Evolutionary conservation across 257 asterid genomes (phyloP).

Genomic region (Solanum pimpinellifolium): DNA sequence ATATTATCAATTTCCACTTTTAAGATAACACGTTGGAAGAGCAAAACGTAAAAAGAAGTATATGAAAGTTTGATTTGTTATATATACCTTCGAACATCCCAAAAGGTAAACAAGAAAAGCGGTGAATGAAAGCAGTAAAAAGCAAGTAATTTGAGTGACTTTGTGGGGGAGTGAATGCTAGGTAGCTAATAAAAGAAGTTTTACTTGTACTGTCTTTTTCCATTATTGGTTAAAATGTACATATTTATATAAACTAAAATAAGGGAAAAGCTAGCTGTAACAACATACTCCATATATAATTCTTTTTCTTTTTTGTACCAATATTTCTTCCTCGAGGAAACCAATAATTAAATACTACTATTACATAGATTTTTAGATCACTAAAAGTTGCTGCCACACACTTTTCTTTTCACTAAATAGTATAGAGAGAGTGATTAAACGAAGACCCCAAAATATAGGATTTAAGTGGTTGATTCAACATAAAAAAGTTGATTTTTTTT

Average conservation of each 20-base stretch:
- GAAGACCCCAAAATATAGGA: not conserved
- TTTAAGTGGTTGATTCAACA: not conserved
- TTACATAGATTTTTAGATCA: not conserved
- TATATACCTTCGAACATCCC: not conserved
- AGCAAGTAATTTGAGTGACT: not conserved
- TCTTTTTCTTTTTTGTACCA: not conserved
- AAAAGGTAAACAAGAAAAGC: not conserved
- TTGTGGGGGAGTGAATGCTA: slow-evolving; percentile 5
- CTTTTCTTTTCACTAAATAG: not conserved
- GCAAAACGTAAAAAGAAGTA: not conserved
- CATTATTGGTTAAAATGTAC: slow-evolving; percentile 2
- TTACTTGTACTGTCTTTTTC: slow-evolving; percentile 11
- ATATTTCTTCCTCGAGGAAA: not conserved
- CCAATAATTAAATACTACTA: not conserved
- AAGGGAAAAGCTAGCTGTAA: slow-evolving; percentile 2
- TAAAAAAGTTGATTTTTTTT: not conserved
- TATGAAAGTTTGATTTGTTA: not conserved
- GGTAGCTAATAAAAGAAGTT: slow-evolving; percentile 1
- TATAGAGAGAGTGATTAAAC: not conserved
- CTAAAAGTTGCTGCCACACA: not conserved
- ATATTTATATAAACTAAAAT: not conserved
- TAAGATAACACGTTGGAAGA: too few species aligned
- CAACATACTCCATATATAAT: slow-evolving; percentile 1
- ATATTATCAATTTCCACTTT: too few species aligned
- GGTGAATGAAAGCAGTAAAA: not conserved